Evolutionary conservation across 192 early-diverging fungal genomes (phyloP), one percentile per base, ranked within the genome.

Genomic region (Cladochytrium replicatum): DNA sequence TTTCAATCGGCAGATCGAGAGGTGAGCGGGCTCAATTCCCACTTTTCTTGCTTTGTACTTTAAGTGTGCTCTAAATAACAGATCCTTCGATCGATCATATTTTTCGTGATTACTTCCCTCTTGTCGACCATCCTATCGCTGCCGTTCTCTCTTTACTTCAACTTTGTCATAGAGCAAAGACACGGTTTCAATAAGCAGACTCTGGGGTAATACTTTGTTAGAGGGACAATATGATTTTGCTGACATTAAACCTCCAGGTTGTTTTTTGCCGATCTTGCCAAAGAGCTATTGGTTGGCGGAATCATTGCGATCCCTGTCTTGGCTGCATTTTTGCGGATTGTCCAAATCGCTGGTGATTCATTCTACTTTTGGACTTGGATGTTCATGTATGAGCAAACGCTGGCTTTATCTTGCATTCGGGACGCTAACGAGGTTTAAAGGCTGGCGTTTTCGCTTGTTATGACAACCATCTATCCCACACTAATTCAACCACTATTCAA

Each of bases 101-200:
- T 91, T 46, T 75, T 85, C 29, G 56, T 75, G 0, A 39, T 77
- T 4, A 41, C 78, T 7, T 71, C 80, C 25, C 64, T 71, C 9
- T 27, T 79, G 0, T 46, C 82, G 6, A 75, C 28, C 75, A 46
- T 86, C 5, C 56, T 89, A 4, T 72, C 71, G 9, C 56, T 93
- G 40, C 94, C 94, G 4, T 83, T 90, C 43, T 72, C 77, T 19
- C 54, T 94, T 22, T 98, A 93, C 61, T 74, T 73, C 41, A 94
- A 86, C 0, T 98, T 98, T 81, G 89, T 98, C 7, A 83, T 98
- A 52, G 94, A 98, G 69, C 78, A 85, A 58, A 67, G 75, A 23
- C 91, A 94, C 61, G 92, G 92, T 3, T 96, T 98, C 66, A 98
- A 98, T 71, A 98, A 98, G 60, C 81, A 84, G 60, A 93, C 92